Base-by-base conservation (phyloP, 208 protist species). In the Herpetomonas tarakana region DNA sequence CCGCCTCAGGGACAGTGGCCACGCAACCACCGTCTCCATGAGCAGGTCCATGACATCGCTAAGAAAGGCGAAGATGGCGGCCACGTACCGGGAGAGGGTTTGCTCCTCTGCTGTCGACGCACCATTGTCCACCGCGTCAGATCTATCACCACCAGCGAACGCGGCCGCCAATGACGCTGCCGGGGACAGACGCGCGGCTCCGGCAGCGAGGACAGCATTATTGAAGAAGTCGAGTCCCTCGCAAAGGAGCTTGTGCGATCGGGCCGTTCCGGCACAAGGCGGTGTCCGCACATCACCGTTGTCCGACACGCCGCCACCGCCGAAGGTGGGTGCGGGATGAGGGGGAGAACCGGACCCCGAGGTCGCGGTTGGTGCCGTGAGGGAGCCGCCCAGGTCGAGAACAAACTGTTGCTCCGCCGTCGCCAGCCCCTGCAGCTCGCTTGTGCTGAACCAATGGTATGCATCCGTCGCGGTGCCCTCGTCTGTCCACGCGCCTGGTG, bases 331-430 rank as follows among this genome's bases (percentile, higher is more conserved):
- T 14, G 35, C 6, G 9, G 35, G 35, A 14, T 6, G 9, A 41
- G 35, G 35, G 6, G 35, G 35, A 6, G 35, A 41, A 14, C 6
- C 35, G 35, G 35, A 41, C 9, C 35, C 35, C 14, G 35, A 14
- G 9, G 35, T 41, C 35, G 35, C 14, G 35, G 35, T 41, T n/a
- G n/a, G n/a, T 6, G 35, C 35, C 35, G 35, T 6, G 35, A 41
- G 50, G 14, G 70, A 61, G 49, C 16, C 52, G 0, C 51, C 59
- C 12, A 59, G 9, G 7, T 66, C 70, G 45, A 52, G 21, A 27
- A 67, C 28, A 38, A 76, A 76, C 55, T 76, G 70, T 50, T 76
- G 70, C 54, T 76, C 63, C 6, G 63, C 63, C 1, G 47, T 57
- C 0, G 63, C 58, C 2, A 76, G 51, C 2, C 50, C 70, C 0